phyloP scores from a whole-genome alignment of 768 basidiomycete species.

The Mrakia gelida region DNA sequence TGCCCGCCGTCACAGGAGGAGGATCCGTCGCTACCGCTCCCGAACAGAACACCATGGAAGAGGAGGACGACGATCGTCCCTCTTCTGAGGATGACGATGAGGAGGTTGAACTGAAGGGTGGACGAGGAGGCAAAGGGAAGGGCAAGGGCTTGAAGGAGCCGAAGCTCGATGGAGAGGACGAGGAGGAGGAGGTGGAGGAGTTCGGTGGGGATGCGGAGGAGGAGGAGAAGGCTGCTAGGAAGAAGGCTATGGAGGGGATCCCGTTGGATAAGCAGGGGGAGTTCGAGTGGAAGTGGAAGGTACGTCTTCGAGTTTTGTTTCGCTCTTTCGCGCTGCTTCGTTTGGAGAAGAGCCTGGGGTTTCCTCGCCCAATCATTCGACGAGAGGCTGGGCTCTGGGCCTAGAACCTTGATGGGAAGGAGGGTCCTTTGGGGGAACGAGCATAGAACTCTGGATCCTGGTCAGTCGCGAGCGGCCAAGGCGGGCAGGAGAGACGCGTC shows the following conservation, averaged over 20 bases:
- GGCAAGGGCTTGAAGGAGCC: slow-evolving; percentile 40
- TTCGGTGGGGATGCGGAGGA: slow-evolving; percentile 41
- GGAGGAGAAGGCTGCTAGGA: slow-evolving; percentile 41
- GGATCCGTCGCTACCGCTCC: slow-evolving; percentile 60
- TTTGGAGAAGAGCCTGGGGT: too few relatives aligned
- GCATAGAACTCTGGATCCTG: too few relatives aligned
- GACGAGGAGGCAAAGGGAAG: slow-evolving; percentile 39
- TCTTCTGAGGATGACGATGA: slow-evolving; percentile 14
- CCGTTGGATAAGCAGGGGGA: slow-evolving; percentile 63
- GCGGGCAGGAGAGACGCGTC: too few relatives aligned
- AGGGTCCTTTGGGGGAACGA: too few relatives aligned
- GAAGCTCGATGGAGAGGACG: slow-evolving; percentile 43
- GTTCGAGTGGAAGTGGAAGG: slow-evolving; percentile 88
- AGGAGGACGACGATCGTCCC: slow-evolving; percentile 38
- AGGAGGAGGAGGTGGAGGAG: slow-evolving; percentile 36
- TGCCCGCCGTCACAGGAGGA: slow-evolving; percentile 63
- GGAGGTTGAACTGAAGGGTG: slow-evolving; percentile 39
- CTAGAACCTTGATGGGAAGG: too few relatives aligned
- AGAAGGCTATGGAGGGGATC: slow-evolving; percentile 39
- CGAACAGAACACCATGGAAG: slow-evolving; percentile 55
- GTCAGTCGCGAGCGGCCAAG: too few relatives aligned
- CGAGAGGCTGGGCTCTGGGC: too few relatives aligned
- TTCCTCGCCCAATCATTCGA: too few relatives aligned
- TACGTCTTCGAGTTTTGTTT: slow-evolving; percentile 44
- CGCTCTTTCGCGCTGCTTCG: slow-evolving; percentile 13